phyloP scores from a whole-genome alignment of 108 stramenopile species.

The Asterionellopsis glacialis region DNA sequence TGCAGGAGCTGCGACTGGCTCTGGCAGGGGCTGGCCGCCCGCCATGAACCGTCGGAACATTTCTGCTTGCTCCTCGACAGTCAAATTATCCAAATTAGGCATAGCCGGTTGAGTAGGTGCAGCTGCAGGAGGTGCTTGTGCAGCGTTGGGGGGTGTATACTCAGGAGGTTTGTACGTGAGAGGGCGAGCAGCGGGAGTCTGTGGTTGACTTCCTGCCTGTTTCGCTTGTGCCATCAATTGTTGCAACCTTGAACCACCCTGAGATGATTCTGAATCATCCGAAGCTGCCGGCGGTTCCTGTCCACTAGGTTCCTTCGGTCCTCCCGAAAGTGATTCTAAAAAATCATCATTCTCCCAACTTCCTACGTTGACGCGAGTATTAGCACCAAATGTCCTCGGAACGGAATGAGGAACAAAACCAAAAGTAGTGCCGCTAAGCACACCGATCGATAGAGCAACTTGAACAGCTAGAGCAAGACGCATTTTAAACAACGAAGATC shows the following conservation, averaged over 20 bases:
- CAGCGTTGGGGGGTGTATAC: slow-evolving; percentile 11
- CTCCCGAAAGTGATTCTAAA: slow-evolving; percentile 30
- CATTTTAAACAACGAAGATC: too few relatives aligned
- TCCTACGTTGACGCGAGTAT: too few relatives aligned
- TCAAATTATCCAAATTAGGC: slow-evolving; percentile 16
- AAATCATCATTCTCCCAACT: slow-evolving; percentile 64
- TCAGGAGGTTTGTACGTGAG: slow-evolving; percentile 9
- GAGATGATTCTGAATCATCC: slow-evolving; percentile 14
- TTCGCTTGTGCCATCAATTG: slow-evolving; percentile 37
- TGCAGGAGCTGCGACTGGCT: not conserved
- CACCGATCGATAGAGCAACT: too few relatives aligned
- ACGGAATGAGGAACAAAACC: too few relatives aligned
- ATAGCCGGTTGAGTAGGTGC: not conserved
- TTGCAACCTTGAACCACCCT: slow-evolving; percentile 27
- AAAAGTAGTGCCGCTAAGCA: too few relatives aligned
- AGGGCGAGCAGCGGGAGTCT: slow-evolving; percentile 3
- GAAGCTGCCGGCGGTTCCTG: slow-evolving; percentile 7
- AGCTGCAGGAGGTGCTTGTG: slow-evolving; percentile 9
- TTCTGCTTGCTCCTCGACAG: slow-evolving; percentile 43
- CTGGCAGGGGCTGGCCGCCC: slow-evolving; percentile 17
- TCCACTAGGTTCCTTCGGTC: slow-evolving; percentile 8
- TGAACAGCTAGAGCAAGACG: too few relatives aligned
- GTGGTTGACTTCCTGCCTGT: slow-evolving; percentile 9
- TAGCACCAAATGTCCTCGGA: too few relatives aligned
- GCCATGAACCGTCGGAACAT: slow-evolving; percentile 50